Percentiles rank a stretch among this genome's conserved stretches.
Evolutionary conservation across 805 yeast genomes (phyloP).

Genomic region (Cyberlindnera nakhonratchasimensis): DNA sequence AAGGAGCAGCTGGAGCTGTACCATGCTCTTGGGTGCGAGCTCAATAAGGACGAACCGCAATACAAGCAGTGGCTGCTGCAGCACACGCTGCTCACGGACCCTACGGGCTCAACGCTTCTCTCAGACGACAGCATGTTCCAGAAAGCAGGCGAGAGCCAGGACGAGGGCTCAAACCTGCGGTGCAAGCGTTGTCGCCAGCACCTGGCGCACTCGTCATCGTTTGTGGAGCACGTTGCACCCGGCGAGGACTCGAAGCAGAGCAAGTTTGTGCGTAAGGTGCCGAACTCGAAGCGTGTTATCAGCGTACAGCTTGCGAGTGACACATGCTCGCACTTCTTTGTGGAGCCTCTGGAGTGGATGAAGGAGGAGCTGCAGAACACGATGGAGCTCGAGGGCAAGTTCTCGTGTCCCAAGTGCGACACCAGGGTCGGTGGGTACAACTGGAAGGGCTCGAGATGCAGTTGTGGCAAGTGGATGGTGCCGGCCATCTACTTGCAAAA

Average conservation of each 20-base stretch:
- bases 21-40: conserved; percentile 40
- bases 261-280: conserved; percentile 61
- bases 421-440: conserved; percentile 87
- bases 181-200: conserved; percentile 80
- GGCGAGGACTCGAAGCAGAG: conserved; percentile 61
- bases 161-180: conserved; percentile 42
- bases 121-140: conserved; percentile 32
- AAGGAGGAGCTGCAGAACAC: conserved; percentile 57
- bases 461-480: conserved; percentile 93
- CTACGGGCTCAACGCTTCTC: conserved; percentile 35
- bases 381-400: conserved; percentile 77
- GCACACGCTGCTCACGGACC: conserved; percentile 38
- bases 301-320: conserved; percentile 54
- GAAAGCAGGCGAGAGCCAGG: conserved; percentile 24
- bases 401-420: conserved; percentile 78
- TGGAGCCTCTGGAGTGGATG: conserved; percentile 95
- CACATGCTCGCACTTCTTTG: conserved; percentile 77
- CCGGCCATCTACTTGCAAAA: conserved; percentile 84
- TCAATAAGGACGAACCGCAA: conserved; percentile 29
- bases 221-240: conserved; percentile 67
- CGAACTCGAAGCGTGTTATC: conserved; percentile 56
- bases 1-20: conserved; percentile 66
- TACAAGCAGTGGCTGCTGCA: conserved; percentile 44
- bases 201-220: conserved; percentile 60
- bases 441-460: conserved; percentile 93